Evolutionary conservation across 371 early-diverging fungal species (phyloP), one percentile per base, ranked within the genome.

Genomic region (Smittium mucronatum): DNA sequence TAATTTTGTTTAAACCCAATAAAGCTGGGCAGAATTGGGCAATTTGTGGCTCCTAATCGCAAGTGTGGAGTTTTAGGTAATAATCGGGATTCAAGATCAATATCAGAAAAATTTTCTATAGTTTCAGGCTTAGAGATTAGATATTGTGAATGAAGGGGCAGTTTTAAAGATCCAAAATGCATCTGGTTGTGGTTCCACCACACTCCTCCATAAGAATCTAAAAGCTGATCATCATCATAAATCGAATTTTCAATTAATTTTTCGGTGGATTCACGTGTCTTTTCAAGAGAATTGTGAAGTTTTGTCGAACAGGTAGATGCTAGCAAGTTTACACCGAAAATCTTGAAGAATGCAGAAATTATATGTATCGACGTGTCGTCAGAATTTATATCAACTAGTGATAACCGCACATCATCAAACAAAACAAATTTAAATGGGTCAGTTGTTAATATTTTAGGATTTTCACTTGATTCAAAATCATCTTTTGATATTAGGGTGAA

Each of bases 381-480:
- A 33, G 32, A n/a, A 34, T 33, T 11, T 11, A 33, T n/a, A 31
- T 65, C 65, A 25, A 65, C n/a, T 33, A 65, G 34, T 2, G 36
- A 11, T 2, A 34, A 36, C 34, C 15, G 2, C 15, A 65, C n/a
- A 33, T 65, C 65, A n/a, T 65, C 34, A 65, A 65, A 65, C 34
- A 65, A 34, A 31, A 65, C 65, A 65, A 65, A 31, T 17, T 34
- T 65, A 33, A 31, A 65, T 65, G 65, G 65, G 65, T 65, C 65
- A n/a, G 5, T 8, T 28, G 26, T 47, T 11, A 5, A 47, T 11
- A 5, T 21, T 11, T 47, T 47, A 47, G 5, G 47, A 47, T 47
- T 47, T 47, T 47, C 47, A 11, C 21, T 47, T 5, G 11, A 47
- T 11, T 47, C 21, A 47, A 47, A 47, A 47, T 47, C 47, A 47